These are phyloP conservation scores for Lolium perenne DNA, from an alignment of 176 grass and related monocot genomes.

Conservation along the genomic window DNA sequence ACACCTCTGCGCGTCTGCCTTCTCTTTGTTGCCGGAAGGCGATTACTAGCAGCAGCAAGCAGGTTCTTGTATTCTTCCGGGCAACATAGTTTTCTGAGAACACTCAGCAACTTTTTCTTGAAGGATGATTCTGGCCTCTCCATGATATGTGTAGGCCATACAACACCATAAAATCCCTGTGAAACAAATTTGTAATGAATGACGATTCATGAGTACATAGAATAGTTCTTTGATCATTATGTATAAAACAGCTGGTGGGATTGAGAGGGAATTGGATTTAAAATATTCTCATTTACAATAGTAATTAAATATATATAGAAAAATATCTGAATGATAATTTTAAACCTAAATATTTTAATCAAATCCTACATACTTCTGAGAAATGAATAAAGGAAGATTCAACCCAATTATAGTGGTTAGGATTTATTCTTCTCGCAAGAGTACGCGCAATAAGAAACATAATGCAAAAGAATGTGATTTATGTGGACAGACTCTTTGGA, in stretches of 20 bases:
- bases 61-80: slow-evolving; percentile 55
- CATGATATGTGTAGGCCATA: slow-evolving; percentile 61
- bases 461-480: background rate
- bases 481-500: background rate
- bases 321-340: background rate
- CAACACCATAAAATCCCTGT: slow-evolving; percentile 31
- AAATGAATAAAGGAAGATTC: background rate
- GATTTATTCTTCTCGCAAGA: background rate
- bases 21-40: slow-evolving; percentile 41
- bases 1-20: slow-evolving; percentile 54
- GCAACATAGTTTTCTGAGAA: slow-evolving; percentile 52
- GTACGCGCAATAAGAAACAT: background rate
- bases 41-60: slow-evolving; percentile 34
- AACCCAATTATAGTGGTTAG: background rate
- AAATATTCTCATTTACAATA: background rate
- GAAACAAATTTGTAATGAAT: slow-evolving; percentile 4
- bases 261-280: background rate
- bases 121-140: slow-evolving; percentile 63
- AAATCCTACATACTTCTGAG: background rate
- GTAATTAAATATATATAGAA: background rate
- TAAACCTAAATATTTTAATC: background rate
- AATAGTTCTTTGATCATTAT: background rate
- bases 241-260: background rate
- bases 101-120: slow-evolving; percentile 58
- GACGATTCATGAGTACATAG: background rate